A percentile compares a stretch with the other conserved stretches of the same genome.
Conservation (phyloP, 2,329 filamentous ascomycete species). For the Cytospora mali region DNA sequence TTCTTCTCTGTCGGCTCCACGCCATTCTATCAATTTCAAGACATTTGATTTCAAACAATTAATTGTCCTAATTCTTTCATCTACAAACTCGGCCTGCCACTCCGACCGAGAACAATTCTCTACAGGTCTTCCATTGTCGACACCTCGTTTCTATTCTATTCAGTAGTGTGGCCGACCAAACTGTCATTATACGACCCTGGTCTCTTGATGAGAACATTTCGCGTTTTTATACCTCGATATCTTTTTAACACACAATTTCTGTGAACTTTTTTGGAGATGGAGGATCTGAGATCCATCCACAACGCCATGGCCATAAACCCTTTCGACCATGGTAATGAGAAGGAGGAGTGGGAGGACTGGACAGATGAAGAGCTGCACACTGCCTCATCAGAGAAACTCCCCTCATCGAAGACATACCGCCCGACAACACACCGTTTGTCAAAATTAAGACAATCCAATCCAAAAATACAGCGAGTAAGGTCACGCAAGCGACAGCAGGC, state of each 20-base stretch:
- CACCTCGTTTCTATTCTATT: not conserved
- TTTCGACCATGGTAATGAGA: constrained; percentile 25
- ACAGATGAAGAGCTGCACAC: constrained; percentile 49
- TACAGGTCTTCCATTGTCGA: not conserved
- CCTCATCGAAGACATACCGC: constrained; percentile 10
- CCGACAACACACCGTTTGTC: constrained; percentile 32
- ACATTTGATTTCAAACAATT: not conserved
- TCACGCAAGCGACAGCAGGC: constrained; percentile 64
- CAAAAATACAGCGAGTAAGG: constrained; percentile 51
- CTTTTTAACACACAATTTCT: not conserved
- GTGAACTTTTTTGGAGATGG: constrained; percentile 33
- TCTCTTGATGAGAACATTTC: constrained; percentile 10
- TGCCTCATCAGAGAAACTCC: constrained; percentile 41
- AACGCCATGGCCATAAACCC: constrained; percentile 29
- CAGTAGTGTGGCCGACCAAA: not conserved
- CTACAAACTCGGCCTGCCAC: constrained; percentile 5
- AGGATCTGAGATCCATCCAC: constrained; percentile 30
- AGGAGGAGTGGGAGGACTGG: constrained; percentile 58
- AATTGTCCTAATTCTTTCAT: not conserved
- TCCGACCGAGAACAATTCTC: not conserved
- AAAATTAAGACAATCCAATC: constrained; percentile 40
- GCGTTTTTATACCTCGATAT: not conserved
- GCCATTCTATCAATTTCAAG: not conserved
- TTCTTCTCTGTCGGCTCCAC: constrained; percentile 9
- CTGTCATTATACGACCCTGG: not conserved